Percentiles rank a stretch among this genome's conserved stretches.
These are phyloP conservation scores for Corrigiola litoralis DNA, from an alignment of 179 eudicot species.

Conservation along the genomic window DNA sequence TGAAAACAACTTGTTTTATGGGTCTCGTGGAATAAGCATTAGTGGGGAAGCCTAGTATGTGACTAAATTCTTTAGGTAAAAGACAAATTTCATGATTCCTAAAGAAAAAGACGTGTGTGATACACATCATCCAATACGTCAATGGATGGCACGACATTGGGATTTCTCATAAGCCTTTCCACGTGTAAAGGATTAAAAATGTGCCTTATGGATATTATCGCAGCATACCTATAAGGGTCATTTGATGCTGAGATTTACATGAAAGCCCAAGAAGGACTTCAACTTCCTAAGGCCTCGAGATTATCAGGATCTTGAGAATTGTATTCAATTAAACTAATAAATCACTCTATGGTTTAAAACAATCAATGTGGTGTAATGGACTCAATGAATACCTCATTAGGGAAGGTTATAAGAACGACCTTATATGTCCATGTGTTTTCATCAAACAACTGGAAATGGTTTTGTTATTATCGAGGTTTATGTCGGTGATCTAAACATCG, in stretches of 20 bases:
- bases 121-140: no score
- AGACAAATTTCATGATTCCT: no score
- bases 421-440: neutral
- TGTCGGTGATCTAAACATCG: neutral
- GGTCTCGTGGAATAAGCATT: no score
- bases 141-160: neutral
- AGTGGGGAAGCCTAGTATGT: no score
- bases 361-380: constrained; percentile 16
- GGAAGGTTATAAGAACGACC: neutral
- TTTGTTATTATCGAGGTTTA: no score
- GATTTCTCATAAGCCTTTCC: neutral
- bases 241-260: neutral
- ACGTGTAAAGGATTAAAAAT: neutral
- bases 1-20: no score
- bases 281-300: neutral
- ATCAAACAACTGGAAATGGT: no score
- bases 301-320: neutral
- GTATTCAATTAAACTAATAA: neutral
- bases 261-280: constrained; percentile 1
- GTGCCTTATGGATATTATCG: neutral
- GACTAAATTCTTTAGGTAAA: no score
- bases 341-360: constrained; percentile 12
- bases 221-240: neutral
- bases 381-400: neutral
- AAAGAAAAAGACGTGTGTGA: no score